Evolutionary conservation across 1,284 basidiomycete genomes (phyloP).

Genomic region (Cutaneotrichosporon sp.): DNA sequence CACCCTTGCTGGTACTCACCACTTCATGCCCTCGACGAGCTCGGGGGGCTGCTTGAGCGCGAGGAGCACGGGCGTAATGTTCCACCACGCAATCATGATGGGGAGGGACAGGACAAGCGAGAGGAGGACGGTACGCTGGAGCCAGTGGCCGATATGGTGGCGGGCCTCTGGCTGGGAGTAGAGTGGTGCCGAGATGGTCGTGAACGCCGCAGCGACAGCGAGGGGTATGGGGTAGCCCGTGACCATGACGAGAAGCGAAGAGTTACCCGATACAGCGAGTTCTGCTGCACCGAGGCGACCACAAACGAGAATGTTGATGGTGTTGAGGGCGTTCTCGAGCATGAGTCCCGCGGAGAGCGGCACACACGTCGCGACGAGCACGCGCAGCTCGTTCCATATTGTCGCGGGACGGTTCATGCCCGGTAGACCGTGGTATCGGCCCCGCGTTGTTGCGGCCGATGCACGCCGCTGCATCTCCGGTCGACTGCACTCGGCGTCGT

Average conservation of each 20-base stretch:
- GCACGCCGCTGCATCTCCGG: not conserved
- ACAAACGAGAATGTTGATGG: conserved; percentile 26
- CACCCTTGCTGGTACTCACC: conserved; percentile 9
- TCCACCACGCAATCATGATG: conserved; percentile 32
- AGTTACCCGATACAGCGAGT: conserved; percentile 31
- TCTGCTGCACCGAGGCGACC: conserved; percentile 24
- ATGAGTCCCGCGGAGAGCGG: conserved; percentile 19
- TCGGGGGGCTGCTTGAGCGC: conserved; percentile 24
- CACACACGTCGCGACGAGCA: conserved; percentile 10
- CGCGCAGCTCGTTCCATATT: conserved; percentile 14
- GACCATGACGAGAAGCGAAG: conserved; percentile 30
- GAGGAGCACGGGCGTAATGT: conserved; percentile 23
- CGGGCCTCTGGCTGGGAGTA: conserved; percentile 22
- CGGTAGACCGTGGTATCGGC: conserved; percentile 11
- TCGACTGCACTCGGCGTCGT: not conserved
- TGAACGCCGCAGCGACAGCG: conserved; percentile 37
- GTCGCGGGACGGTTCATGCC: conserved; percentile 18
- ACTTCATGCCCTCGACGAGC: conserved; percentile 22
- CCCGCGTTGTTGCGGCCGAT: not conserved
- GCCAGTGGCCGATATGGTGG: conserved; percentile 34
- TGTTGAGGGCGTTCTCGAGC: conserved; percentile 23
- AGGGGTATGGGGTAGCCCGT: conserved; percentile 28
- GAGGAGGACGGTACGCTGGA: conserved; percentile 32
- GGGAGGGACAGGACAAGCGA: conserved; percentile 22
- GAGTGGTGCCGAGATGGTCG: conserved; percentile 35